phyloP scores from a whole-genome alignment of 2,329 filamentous ascomycete species.

The Fusarium cyanostomum region DNA sequence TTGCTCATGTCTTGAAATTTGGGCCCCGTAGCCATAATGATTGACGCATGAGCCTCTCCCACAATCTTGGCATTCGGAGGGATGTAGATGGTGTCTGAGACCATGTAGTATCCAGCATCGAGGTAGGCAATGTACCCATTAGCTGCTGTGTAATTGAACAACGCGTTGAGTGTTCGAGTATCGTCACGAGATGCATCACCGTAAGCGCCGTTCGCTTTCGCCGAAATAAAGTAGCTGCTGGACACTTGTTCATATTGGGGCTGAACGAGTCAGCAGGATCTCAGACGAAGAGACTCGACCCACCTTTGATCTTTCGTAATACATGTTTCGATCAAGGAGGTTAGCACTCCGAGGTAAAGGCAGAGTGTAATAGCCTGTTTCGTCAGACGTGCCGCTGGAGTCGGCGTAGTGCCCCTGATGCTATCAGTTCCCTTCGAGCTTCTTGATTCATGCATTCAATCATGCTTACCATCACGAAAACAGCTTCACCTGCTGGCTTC shows the following conservation, averaged over 20 bases:
- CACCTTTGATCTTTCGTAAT: constrained; percentile 76
- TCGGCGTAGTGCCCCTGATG: constrained; percentile 41
- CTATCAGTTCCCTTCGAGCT: constrained; percentile 11
- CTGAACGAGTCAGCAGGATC: constrained; percentile 33
- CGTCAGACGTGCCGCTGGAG: constrained; percentile 31
- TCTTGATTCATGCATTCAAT: fast-evolving
- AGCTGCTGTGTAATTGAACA: constrained; percentile 64
- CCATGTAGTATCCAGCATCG: constrained; percentile 69
- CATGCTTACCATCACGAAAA: constrained; percentile 43
- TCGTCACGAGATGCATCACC: constrained; percentile 82
- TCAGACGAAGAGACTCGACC: background rate
- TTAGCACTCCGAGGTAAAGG: constrained; percentile 29
- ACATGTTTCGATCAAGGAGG: constrained; percentile 63
- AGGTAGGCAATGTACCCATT: constrained; percentile 67
- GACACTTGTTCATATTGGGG: constrained; percentile 75
- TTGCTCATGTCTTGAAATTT: constrained; percentile 65
- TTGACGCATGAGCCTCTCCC: constrained; percentile 65
- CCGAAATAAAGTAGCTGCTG: constrained; percentile 70
- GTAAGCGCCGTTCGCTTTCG: constrained; percentile 60
- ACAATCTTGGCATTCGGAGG: constrained; percentile 64
- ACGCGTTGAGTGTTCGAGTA: constrained; percentile 67
- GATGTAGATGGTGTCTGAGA: constrained; percentile 63
- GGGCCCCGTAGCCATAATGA: constrained; percentile 64
- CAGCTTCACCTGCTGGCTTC: constrained; percentile 8
- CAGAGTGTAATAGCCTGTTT: constrained; percentile 35